Percentiles rank a stretch among this genome's conserved stretches.
These are phyloP conservation scores for Xylaria bambusicola DNA, from an alignment of 495 filamentous ascomycete species.

Conservation along the genomic window DNA sequence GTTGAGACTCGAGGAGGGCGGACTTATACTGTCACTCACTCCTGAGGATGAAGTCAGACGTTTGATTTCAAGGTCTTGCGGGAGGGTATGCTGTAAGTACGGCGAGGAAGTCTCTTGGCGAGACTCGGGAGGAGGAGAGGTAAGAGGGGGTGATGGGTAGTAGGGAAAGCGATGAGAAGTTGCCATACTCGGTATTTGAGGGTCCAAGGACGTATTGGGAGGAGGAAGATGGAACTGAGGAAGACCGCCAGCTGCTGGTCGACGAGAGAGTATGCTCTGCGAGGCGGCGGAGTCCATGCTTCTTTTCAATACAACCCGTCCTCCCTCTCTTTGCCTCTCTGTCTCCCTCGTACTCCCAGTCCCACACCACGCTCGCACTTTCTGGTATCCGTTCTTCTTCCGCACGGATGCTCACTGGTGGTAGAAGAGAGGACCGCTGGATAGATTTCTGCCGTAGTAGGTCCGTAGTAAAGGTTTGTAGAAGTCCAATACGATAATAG, in stretches of 20 bases:
- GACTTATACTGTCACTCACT: constrained; percentile 60
- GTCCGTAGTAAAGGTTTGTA: constrained; percentile 5
- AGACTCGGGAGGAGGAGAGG: background rate
- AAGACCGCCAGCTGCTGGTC: constrained; percentile 32
- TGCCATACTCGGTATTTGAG: constrained; percentile 33
- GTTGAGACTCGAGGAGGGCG: constrained; percentile 59
- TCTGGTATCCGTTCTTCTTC: background rate
- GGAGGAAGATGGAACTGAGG: constrained; percentile 33
- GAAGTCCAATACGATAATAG: background rate
- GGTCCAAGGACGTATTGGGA: constrained; percentile 27
- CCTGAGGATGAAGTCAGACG: constrained; percentile 45
- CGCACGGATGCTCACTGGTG: constrained; percentile 6
- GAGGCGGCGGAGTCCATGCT: constrained; percentile 33
- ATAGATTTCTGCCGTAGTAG: constrained; percentile 2
- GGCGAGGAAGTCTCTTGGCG: constrained; percentile 2
- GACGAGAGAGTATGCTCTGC: constrained; percentile 34
- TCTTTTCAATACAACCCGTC: constrained; percentile 14
- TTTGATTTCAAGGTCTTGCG: constrained; percentile 34
- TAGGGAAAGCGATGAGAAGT: constrained; percentile 15
- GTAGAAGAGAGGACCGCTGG: too few species aligned
- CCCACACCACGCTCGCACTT: constrained; percentile 10
- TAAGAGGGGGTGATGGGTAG: constrained; percentile 1
- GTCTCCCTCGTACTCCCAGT: constrained; percentile 3
- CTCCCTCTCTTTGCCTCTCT: constrained; percentile 6
- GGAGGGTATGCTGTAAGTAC: background rate